phyloP scores from a whole-genome alignment of 2,329 filamentous ascomycete species.

The Leptographium wingfieldii region DNA sequence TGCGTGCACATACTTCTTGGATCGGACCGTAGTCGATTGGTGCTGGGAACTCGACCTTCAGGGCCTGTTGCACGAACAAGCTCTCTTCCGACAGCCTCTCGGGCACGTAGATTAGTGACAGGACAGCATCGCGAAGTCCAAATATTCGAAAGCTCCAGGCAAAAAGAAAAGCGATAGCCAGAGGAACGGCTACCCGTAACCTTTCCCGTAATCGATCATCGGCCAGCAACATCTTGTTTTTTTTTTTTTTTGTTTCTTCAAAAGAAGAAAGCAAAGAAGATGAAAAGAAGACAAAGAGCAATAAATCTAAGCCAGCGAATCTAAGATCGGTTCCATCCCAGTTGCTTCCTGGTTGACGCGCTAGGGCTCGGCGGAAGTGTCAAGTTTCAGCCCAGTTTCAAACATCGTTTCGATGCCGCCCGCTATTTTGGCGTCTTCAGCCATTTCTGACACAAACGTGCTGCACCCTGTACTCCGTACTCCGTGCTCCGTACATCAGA shows the following conservation, averaged over 20 bases:
- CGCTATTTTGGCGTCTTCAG: neutral
- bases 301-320: neutral
- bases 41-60: conserved; percentile 21
- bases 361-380: neutral
- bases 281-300: neutral
- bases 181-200: neutral
- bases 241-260: neutral
- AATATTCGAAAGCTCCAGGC: conserved; percentile 9
- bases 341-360: no score
- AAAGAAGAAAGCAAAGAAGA: neutral
- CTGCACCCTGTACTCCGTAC: neutral
- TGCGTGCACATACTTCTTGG: conserved; percentile 18
- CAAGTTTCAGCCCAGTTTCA: neutral
- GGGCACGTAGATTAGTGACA: neutral
- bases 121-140: conserved; percentile 6
- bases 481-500: no score
- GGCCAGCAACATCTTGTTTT: neutral
- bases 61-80: conserved; percentile 16
- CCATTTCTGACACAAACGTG: neutral
- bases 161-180: conserved; percentile 1
- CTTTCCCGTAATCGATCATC: neutral
- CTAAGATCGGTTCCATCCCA: no score
- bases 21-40: conserved; percentile 23
- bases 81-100: neutral
- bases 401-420: no score